These are phyloP conservation scores for Penicillium brasilianum DNA, from an alignment of 2,329 filamentous ascomycete genomes.

Conservation along the genomic window DNA sequence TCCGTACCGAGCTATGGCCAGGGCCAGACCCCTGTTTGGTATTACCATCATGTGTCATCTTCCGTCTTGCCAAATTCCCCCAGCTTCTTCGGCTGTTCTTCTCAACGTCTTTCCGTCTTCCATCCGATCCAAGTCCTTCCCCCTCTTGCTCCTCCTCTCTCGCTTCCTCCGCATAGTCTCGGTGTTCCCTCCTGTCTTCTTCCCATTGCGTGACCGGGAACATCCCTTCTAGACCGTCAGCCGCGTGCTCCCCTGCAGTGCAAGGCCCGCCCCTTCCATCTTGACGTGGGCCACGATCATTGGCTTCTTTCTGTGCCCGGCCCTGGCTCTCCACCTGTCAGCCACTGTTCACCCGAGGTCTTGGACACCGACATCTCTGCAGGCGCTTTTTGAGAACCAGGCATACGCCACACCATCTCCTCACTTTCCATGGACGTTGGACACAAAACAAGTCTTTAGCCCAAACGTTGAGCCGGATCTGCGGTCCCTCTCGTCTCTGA, in stretches of 20 bases:
- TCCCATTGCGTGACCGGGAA: background rate
- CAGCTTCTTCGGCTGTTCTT: conserved; percentile 9
- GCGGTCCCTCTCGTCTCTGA: conserved; percentile 25
- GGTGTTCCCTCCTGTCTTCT: background rate
- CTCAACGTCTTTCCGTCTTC: conserved; percentile 2
- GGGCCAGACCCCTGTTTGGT: background rate
- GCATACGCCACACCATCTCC: conserved; percentile 23
- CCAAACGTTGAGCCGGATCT: conserved; percentile 36
- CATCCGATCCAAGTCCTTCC: background rate
- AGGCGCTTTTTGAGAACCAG: conserved; percentile 22
- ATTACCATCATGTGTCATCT: conserved; percentile 1
- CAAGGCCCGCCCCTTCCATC: conserved; percentile 25
- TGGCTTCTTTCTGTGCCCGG: conserved; percentile 29
- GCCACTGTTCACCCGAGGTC: conserved; percentile 31
- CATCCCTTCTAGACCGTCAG: conserved; percentile 25
- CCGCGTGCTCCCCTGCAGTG: conserved; percentile 31
- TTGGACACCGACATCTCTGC: conserved; percentile 36
- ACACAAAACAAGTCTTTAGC: conserved; percentile 25
- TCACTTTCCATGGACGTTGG: conserved; percentile 10
- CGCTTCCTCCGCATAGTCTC: background rate
- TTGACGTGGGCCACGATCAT: conserved; percentile 40
- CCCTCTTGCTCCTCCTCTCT: too few species aligned
- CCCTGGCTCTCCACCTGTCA: conserved; percentile 30
- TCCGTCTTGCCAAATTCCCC: background rate
- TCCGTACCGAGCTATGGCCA: background rate